Base-by-base conservation (phyloP, 352 stramenopile species). In the Phytophthora pluvialis region DNA sequence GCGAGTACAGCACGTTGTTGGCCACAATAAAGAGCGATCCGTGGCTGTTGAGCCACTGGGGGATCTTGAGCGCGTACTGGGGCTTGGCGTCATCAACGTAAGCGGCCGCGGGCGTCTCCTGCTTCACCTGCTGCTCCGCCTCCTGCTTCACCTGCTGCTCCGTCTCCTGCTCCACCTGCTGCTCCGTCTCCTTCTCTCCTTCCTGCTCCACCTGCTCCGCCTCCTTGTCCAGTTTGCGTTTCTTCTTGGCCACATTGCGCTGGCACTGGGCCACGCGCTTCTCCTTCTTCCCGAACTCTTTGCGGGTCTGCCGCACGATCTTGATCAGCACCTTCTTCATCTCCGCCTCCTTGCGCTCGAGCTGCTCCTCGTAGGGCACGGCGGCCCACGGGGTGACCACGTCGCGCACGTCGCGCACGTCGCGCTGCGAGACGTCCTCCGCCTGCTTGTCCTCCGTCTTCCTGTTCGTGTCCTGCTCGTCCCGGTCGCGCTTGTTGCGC, bases 281-380 rank as follows among this genome's bases (percentile, higher is more conserved):
- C 64, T 94, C 83, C 72, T 95, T 97, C 70, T 93, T 91, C 60
- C 79, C 79, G 46, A 86, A 95, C 64, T 96, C 89, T 48, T 94
- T 94, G 29, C 84, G 75, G 16, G 87, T 92, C 51, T 89, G 84
- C 15, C 90, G 84, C 31, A 92, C 83, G 42, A 95, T 94, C 70
- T 91, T 93, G 1, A 94, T 77, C 43, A 97, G 70, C 50, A 96
- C 88, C 50, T 94, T 93, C 77, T 93, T 94, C 90, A 97, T 96
- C 70, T 93, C 86, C 49, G 82, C 64, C 46, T 97, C 88, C 58
- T 97, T 97, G 53, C 81, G 83, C 54, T 89, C 73, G 31, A 95
- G 63, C 57, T 97, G 90, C 67, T 95, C 83, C 6, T 86, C 77
- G 53, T 96, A 96, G 13, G 81, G 72, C 6, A 96, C 70, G 33